These are phyloP conservation scores for Striga hermonthica DNA, from an alignment of 305 asterid genomes.

Conservation along the genomic window DNA sequence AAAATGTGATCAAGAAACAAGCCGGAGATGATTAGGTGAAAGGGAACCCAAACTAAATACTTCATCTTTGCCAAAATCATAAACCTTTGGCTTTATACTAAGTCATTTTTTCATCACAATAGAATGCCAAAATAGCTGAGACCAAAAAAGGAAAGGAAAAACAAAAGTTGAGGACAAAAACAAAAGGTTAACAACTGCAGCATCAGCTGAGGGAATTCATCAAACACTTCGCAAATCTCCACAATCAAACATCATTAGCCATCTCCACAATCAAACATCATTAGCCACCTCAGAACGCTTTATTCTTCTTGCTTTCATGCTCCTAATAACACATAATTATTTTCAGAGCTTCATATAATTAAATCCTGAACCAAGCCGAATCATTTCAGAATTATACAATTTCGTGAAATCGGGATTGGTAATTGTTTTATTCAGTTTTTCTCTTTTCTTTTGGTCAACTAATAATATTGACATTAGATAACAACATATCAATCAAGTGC, in stretches of 20 bases:
- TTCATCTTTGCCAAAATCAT: conserved; percentile 64
- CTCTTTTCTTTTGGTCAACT: no score
- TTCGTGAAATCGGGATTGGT: no score
- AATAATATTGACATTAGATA: no score
- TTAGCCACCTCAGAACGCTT: conserved; percentile 60
- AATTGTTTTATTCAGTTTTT: no score
- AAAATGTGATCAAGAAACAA: no score
- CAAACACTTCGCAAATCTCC: conserved; percentile 15
- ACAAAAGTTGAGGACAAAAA: background rate
- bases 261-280: conserved; percentile 45
- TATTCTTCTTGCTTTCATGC: conserved; percentile 52
- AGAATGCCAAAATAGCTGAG: conserved; percentile 82
- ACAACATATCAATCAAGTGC: no score
- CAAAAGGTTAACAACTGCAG: background rate
- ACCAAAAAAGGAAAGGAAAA: background rate
- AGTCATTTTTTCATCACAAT: conserved; percentile 95
- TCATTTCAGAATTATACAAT: background rate
- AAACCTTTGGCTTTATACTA: conserved; percentile 64
- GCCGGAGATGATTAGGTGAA: no score
- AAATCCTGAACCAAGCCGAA: no score
- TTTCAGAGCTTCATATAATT: no score
- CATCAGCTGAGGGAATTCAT: conserved; percentile 13
- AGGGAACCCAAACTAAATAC: no score
- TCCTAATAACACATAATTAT: background rate
- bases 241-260: conserved; percentile 6